Evolutionary conservation across 495 filamentous ascomycete genomes (phyloP), one percentile per base, ranked within the genome.

Genomic region (Annulohypoxylon moriforme): DNA sequence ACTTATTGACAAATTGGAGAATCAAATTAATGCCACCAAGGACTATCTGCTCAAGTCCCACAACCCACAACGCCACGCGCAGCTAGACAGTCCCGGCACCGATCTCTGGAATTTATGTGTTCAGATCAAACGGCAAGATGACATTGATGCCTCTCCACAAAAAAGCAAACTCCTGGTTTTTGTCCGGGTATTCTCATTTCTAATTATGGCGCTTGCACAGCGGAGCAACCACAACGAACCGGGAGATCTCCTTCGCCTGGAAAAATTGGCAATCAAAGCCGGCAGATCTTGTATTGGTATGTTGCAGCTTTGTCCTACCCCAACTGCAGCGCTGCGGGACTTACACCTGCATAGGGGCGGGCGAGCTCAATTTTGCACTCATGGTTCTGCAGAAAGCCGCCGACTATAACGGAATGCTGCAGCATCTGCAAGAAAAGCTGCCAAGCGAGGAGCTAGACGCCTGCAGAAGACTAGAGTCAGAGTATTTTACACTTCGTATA

Each of bases 401-500:
- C 0, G 82, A 85, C 40, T 90, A 90, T 72, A 85, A 91, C 66
- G 84, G 85, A n/a, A 74, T 77, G 20, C 66, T 94, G 78, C 83
- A 79, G 76, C 82, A 76, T 70, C 71, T 66, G 50, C 68, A 75
- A 14, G 53, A 36, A 65, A 76, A 24, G 4, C 69, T 67, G 50
- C 62, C 77, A 4, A 65, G 74, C 60, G 75, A 79, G 7, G 77
- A 82, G 61, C 60, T 64, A 24, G 69, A 68, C 36, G 74, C 78
- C 56, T 79, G 65, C 47, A 78, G 74, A 8, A 81, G 77, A 24
- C 72, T 92, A 10, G 82, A 85, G 44, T 79, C 83, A 36, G 89
- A 94, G 67, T 97, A 95, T 73, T 89, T 90, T 53, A 85, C 89
- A 57, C 80, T 94, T 60, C 84, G 93, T 60, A 90, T 88, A 36